Evolutionary conservation across 1,284 basidiomycete species (phyloP).

Genomic region (Wolfiporia cocos): DNA sequence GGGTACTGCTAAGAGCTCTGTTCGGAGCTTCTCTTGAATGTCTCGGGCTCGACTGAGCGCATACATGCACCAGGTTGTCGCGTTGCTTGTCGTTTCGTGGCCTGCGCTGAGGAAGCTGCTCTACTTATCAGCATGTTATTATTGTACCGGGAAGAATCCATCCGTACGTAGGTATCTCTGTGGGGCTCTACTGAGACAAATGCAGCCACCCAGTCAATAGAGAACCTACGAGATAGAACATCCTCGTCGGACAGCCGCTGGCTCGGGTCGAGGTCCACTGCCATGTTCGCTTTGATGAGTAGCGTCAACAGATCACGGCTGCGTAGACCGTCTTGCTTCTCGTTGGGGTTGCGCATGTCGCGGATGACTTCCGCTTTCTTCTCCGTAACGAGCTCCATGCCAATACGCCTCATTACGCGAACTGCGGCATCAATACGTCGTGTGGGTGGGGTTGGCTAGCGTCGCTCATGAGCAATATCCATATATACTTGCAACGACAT

Average conservation of each 20-base stretch:
- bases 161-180: conserved; percentile 13
- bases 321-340: conserved; percentile 9
- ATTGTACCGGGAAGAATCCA: too few relatives aligned
- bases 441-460: conserved; percentile 26
- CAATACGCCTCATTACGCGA: conserved; percentile 28
- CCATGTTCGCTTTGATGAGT: conserved; percentile 42
- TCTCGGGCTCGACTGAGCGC: conserved; percentile 49
- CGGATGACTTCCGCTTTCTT: conserved; percentile 30
- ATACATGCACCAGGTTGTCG: conserved; percentile 57
- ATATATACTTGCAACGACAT: not conserved
- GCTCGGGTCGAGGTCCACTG: conserved; percentile 31
- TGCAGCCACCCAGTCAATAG: conserved; percentile 1
- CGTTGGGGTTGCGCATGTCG: conserved; percentile 8
- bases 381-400: conserved; percentile 31
- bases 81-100: conserved; percentile 59
- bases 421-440: conserved; percentile 17
- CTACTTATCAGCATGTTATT: too few relatives aligned
- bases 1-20: conserved; percentile 48
- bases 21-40: conserved; percentile 61
- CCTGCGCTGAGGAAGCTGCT: conserved; percentile 67
- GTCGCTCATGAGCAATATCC: not conserved
- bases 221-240: conserved; percentile 43
- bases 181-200: not conserved
- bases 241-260: conserved; percentile 48
- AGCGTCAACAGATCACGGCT: conserved; percentile 27